Evolutionary conservation across 1,284 basidiomycete genomes (phyloP).

Genomic region (Exobasidium cylindrosporum): DNA sequence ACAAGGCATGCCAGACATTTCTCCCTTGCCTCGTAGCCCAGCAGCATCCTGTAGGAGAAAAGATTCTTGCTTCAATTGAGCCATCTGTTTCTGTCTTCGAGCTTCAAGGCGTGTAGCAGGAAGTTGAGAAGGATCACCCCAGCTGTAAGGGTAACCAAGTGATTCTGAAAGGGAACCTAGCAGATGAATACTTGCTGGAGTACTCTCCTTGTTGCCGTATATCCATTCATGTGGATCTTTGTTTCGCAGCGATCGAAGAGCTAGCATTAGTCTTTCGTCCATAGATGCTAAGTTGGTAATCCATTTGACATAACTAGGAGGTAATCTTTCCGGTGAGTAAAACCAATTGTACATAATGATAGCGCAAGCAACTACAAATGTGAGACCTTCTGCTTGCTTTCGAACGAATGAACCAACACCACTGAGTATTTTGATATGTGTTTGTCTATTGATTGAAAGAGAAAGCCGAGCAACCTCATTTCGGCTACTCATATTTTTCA

Average conservation of each 20-base stretch:
- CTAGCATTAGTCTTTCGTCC: conserved; percentile 51
- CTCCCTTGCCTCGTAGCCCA: conserved; percentile 35
- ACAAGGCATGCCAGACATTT: conserved; percentile 54
- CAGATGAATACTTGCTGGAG: conserved; percentile 26
- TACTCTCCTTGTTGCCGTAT: conserved; percentile 41
- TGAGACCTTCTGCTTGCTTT: conserved; percentile 38
- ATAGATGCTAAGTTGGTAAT: conserved; percentile 53
- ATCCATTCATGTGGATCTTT: conserved; percentile 42
- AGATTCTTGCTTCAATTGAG: conserved; percentile 13
- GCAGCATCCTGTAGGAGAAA: conserved; percentile 37
- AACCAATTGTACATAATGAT: conserved; percentile 54
- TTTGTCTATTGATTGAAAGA: background rate
- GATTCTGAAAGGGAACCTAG: conserved; percentile 35
- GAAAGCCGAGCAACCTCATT: background rate
- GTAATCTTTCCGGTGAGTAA: conserved; percentile 49
- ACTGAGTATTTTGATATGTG: background rate
- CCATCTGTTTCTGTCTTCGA: conserved; percentile 14
- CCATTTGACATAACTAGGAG: conserved; percentile 54
- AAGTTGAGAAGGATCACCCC: conserved; percentile 38
- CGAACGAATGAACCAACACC: background rate
- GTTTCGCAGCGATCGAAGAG: conserved; percentile 42
- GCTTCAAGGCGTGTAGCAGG: conserved; percentile 29
- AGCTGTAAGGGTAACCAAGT: conserved; percentile 39
- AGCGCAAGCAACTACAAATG: conserved; percentile 46
- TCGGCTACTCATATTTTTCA: background rate